Evolutionary conservation across 2,329 filamentous ascomycete species (phyloP).

Genomic region (Nothophoma quercina): DNA sequence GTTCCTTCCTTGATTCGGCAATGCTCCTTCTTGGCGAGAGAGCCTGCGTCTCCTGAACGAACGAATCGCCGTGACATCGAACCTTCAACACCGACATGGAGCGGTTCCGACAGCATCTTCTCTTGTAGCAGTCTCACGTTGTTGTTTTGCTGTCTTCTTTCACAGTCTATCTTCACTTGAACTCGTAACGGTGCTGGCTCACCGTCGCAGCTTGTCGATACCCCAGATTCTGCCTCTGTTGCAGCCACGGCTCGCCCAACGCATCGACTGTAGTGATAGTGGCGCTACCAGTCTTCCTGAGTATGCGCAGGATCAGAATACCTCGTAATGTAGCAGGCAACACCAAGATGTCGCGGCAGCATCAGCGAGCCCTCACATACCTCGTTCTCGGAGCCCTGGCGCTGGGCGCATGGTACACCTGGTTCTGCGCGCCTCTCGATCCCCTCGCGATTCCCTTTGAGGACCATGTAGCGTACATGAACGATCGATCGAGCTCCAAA

Average conservation of each 20-base stretch:
- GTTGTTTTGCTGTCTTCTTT: background rate
- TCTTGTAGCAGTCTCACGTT: conserved; percentile 4
- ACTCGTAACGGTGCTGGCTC: conserved; percentile 10
- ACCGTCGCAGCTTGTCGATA: conserved; percentile 4
- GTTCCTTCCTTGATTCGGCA: conserved; percentile 13
- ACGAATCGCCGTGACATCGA: conserved; percentile 1
- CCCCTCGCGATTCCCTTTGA: conserved; percentile 38
- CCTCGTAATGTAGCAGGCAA: conserved; percentile 27
- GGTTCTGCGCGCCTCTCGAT: conserved; percentile 38
- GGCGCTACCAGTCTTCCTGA: conserved; percentile 7
- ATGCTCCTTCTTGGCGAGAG: conserved; percentile 9
- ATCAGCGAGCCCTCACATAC: conserved; percentile 38
- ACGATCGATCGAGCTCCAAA: conserved; percentile 26
- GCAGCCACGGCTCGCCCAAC: background rate
- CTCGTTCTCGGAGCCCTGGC: conserved; percentile 31
- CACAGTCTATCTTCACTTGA: background rate
- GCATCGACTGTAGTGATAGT: background rate
- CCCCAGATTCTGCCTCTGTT: background rate
- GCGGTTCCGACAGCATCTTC: conserved; percentile 3
- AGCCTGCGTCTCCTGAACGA: conserved; percentile 10
- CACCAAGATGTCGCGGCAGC: conserved; percentile 41
- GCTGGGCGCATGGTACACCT: conserved; percentile 41
- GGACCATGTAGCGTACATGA: conserved; percentile 44
- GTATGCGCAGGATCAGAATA: conserved; percentile 42
- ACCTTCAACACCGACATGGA: conserved; percentile 4